Base-by-base conservation (phyloP, 768 basidiomycete genomes). In the Podaxis rugospora region DNA sequence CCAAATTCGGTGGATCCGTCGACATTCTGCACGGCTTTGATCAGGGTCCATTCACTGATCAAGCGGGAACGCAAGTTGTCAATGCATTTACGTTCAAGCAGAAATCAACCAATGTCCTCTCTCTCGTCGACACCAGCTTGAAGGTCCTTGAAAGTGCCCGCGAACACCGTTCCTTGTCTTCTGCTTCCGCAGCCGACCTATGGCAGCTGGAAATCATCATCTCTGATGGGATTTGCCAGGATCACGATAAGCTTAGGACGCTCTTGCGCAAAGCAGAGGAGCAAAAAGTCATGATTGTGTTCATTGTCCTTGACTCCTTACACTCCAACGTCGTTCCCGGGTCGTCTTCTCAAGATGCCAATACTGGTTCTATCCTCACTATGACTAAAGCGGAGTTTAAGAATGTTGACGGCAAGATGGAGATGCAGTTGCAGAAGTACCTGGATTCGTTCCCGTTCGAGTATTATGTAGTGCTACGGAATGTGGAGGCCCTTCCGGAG, bases 121-220 rank as follows among this genome's bases (percentile, higher is more conserved):
- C 85, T 5, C 82, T 99, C 54, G 78, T 98, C 16, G 90, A 95
- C 61, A 84, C 82, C 25, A 95, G 89, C 67, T 79, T 95, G 39
- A 73, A 76, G 37, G 82, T 90, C 61, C 83, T 94, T 23, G 87
- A 90, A 69, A 79, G 79, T n/a, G 92, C 94, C 18, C 75, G 95
- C 62, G 88, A 92, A 66, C 79, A 81, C 23, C 83, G 84, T 47
- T 71, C 80, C 46, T 78, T 80, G 72, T 78, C 79, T 46, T 88
- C 88, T 16, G 78, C 85, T 2, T 82, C 86, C 3, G 83, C 89
- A 5, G 82, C 84, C 16, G 95, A 98, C 64, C 78, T 99, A 23
- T 98, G 97, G 97, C 97, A 99, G 71, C 82, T 99, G 57, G 85
- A 98, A 72, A 92, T 98, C 75, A 97, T 99, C 80, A 93, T 99